These are phyloP conservation scores for Fusarium robinianum DNA, from an alignment of 2,329 filamentous ascomycete species.

Conservation along the genomic window DNA sequence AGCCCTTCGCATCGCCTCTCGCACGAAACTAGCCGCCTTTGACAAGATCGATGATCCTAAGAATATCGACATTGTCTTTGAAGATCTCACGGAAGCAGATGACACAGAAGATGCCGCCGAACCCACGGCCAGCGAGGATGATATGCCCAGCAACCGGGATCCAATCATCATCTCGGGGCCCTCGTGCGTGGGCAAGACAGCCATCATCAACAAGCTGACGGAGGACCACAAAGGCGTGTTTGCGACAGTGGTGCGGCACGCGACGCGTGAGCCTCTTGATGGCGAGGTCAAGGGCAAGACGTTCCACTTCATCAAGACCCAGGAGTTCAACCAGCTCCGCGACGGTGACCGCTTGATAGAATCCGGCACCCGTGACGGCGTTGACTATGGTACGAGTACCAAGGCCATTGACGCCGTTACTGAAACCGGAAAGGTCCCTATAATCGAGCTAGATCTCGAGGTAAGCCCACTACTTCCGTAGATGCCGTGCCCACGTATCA, in stretches of 20 bases:
- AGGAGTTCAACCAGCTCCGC: constrained; percentile 60
- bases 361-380: constrained; percentile 54
- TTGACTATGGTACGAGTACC: constrained; percentile 60
- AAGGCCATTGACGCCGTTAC: constrained; percentile 56
- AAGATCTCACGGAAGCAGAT: constrained; percentile 50
- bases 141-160: constrained; percentile 54
- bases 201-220: constrained; percentile 65
- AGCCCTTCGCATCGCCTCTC: constrained; percentile 78
- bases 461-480: constrained; percentile 44
- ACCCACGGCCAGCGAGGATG: constrained; percentile 39
- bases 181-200: constrained; percentile 64
- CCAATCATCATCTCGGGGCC: constrained; percentile 72
- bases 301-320: constrained; percentile 61
- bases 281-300: constrained; percentile 57
- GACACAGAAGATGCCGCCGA: constrained; percentile 43
- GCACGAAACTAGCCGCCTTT: constrained; percentile 74
- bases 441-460: constrained; percentile 58
- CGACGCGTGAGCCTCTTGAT: constrained; percentile 54
- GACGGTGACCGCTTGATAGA: constrained; percentile 65
- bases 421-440: constrained; percentile 62
- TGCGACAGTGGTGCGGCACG: constrained; percentile 59
- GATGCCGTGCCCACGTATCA: neutral
- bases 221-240: constrained; percentile 69
- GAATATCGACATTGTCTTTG: constrained; percentile 65
- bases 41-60: constrained; percentile 87